Evolutionary conservation across 2,329 filamentous ascomycete genomes (phyloP).

Genomic region (Ophiostoma ulmi): DNA sequence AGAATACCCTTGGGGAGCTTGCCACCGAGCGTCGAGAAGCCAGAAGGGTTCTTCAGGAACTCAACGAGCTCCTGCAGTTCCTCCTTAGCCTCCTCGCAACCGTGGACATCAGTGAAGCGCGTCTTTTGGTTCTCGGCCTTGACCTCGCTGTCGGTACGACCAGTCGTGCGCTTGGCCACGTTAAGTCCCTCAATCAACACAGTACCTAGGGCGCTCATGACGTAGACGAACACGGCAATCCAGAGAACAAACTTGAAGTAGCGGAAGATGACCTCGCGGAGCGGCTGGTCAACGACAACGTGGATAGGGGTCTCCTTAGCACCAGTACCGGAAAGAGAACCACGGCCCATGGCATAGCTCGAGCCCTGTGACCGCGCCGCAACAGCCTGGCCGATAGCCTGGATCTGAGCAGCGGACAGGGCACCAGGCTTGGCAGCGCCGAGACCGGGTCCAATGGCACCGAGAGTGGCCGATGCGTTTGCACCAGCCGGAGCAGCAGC

Average conservation of each 20-base stretch:
- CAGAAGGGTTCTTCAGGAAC: slow-evolving; percentile 87
- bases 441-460: slow-evolving; percentile 19
- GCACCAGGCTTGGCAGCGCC: slow-evolving; percentile 26
- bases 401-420: slow-evolving; percentile 57
- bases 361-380: slow-evolving; percentile 65
- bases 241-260: slow-evolving; percentile 83
- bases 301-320: slow-evolving; percentile 82
- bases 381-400: slow-evolving; percentile 76
- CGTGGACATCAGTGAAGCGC: slow-evolving; percentile 88
- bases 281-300: slow-evolving; percentile 89
- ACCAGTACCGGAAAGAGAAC: slow-evolving; percentile 54
- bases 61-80: slow-evolving; percentile 96
- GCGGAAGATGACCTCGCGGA: slow-evolving; percentile 73
- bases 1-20: slow-evolving; percentile 96
- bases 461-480: slow-evolving; percentile 17
- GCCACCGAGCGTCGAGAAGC: slow-evolving; percentile 88
- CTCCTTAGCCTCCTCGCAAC: slow-evolving; percentile 96
- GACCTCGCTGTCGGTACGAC: slow-evolving; percentile 67
- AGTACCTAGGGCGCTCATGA: slow-evolving; percentile 44
- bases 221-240: slow-evolving; percentile 72
- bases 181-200: slow-evolving; percentile 71
- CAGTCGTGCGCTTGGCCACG: slow-evolving; percentile 71
- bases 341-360: slow-evolving; percentile 49
- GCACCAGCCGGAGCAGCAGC: slow-evolving; percentile 8
- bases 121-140: slow-evolving; percentile 90